Evolutionary conservation across 208 protist genomes (phyloP).

Genomic region (Leishmania mexicana): DNA sequence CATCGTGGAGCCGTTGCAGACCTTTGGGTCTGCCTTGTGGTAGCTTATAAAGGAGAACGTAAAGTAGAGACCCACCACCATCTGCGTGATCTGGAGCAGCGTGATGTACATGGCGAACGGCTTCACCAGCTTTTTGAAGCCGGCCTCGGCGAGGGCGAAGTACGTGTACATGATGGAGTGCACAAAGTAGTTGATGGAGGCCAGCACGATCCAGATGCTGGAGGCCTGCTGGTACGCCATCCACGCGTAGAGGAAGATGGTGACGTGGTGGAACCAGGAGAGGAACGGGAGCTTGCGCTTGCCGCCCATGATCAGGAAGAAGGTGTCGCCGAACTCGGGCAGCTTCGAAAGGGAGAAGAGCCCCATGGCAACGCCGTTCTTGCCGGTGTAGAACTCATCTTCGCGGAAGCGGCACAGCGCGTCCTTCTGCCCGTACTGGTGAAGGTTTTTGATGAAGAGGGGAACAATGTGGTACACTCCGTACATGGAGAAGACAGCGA

Average conservation of each 20-base stretch:
- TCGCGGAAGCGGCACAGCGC: slow-evolving; percentile 46
- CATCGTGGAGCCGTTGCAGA: slow-evolving; percentile 47
- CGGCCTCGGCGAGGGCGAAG: slow-evolving; percentile 74
- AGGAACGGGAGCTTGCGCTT: slow-evolving; percentile 76
- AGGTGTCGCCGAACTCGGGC: slow-evolving; percentile 75
- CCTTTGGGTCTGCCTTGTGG: slow-evolving; percentile 25
- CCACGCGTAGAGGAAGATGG: slow-evolving; percentile 90
- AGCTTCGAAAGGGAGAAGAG: slow-evolving; percentile 75
- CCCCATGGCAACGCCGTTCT: slow-evolving; percentile 51
- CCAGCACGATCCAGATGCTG: slow-evolving; percentile 50
- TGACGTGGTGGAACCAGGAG: slow-evolving; percentile 91
- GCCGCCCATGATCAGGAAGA: slow-evolving; percentile 65
- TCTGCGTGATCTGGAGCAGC: slow-evolving; percentile 87
- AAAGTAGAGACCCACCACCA: slow-evolving; percentile 85
- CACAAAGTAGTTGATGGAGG: slow-evolving; percentile 94
- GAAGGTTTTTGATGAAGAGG: slow-evolving; percentile 28
- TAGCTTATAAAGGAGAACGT: slow-evolving; percentile 43
- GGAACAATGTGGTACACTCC: slow-evolving; percentile 59
- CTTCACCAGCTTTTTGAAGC: slow-evolving; percentile 56
- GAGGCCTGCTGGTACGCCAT: slow-evolving; percentile 49
- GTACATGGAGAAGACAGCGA: slow-evolving; percentile 74
- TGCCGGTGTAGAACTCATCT: slow-evolving; percentile 42
- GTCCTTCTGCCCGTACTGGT: slow-evolving; percentile 34
- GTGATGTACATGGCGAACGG: slow-evolving; percentile 84
- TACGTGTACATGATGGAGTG: slow-evolving; percentile 97